Base-by-base conservation (phyloP, 164 flowering plant species). In the Magnolia officinalis region DNA sequence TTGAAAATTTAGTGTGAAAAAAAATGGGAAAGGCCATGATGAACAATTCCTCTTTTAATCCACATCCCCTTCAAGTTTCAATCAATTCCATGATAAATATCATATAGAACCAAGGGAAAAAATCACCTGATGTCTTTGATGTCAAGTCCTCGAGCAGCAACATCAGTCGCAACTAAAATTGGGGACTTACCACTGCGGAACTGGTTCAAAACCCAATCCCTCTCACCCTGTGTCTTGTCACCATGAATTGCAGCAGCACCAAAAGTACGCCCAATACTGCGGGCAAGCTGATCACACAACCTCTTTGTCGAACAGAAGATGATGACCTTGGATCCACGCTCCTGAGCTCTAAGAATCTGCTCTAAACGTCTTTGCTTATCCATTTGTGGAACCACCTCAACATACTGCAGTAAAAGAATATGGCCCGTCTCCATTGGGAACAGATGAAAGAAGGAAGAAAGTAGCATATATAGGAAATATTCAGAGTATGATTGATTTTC, bases 171-270 rank as follows among this genome's bases (percentile, higher is more conserved):
- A 80, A 93, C 94, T 74, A 95, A 83, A 64, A 95, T 85, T 2
- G 96, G 96, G 13, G 89, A 84, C 79, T 85, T 91, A 63, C 99
- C 99, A 74, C 81, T 81, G 1, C 97, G 90, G 75, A 95, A 95
- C 81, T 91, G 92, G 80, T 88, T 92, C 76, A 95, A 77, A 75
- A 92, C 98, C 89, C 87, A 89, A 81, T 95, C 99, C 80, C 99
- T 90, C 87, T 95, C 99, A 73, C 84, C 88, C 77, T 94, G 98
- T 79, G 89, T 83, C 76, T 94, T 94, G 87, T 94, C 98, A 49
- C 98, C 98, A 82, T 95, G 98, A 76, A 95, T 93, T 63, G 90
- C 97, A 75, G 91, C 94, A 82, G 98, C 95, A 26, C 95, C 94
- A 85, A 93, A 93, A 52, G 19, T 82, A 31, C 92, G 97, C 16